Percentiles rank a stretch among this genome's conserved stretches.
Conservation (phyloP, 768 basidiomycete species). For the Glaciozyma antarctica region DNA sequence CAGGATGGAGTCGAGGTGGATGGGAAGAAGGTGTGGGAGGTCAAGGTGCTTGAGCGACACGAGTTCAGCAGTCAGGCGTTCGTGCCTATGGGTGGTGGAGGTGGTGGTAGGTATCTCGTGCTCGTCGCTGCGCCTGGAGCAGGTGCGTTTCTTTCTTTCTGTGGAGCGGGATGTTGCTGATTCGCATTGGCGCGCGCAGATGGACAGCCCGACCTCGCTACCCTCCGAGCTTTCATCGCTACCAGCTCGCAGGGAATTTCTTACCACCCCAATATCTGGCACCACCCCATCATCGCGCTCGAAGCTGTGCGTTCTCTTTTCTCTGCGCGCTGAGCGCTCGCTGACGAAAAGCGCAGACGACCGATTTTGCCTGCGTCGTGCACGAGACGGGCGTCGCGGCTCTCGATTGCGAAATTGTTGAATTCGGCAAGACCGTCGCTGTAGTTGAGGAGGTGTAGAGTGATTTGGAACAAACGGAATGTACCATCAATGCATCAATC, state of each 20-base stretch:
- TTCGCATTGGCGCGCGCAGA: slow-evolving; percentile 41
- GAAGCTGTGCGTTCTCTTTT: slow-evolving; percentile 48
- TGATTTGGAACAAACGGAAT: too few species aligned
- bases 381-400: slow-evolving; percentile 69
- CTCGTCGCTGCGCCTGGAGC: slow-evolving; percentile 71
- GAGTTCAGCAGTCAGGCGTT: slow-evolving; percentile 84
- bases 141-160: slow-evolving; percentile 35
- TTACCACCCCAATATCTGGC: slow-evolving; percentile 79
- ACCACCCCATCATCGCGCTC: slow-evolving; percentile 84
- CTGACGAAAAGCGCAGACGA: slow-evolving; percentile 24
- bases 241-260: slow-evolving; percentile 71
- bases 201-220: slow-evolving; percentile 65
- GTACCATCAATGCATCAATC: too few species aligned
- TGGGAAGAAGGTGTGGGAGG: slow-evolving; percentile 42
- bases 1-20: slow-evolving; percentile 42
- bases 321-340: neutral
- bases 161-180: neutral
- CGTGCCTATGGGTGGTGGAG: slow-evolving; percentile 69
- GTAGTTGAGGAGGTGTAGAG: slow-evolving; percentile 27
- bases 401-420: slow-evolving; percentile 78
- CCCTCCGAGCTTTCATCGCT: slow-evolving; percentile 71
- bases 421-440: slow-evolving; percentile 41
- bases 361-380: slow-evolving; percentile 65
- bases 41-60: slow-evolving; percentile 80
- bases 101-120: slow-evolving; percentile 56